Evolutionary conservation across 2,329 filamentous ascomycete genomes (phyloP).

Genomic region (Tolypocladium ophioglossoides): DNA sequence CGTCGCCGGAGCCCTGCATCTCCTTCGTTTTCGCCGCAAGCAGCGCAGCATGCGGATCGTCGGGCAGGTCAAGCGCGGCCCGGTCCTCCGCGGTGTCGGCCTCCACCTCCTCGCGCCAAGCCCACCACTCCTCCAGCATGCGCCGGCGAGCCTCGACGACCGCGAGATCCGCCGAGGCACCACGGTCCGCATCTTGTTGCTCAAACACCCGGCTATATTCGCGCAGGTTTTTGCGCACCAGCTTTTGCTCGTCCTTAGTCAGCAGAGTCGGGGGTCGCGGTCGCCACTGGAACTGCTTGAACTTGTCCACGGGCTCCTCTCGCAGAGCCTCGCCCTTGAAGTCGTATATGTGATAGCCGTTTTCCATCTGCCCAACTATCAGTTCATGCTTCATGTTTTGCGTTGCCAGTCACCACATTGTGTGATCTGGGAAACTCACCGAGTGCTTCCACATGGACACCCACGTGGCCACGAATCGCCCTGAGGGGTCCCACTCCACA

Average conservation of each 20-base stretch:
- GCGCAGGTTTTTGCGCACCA: conserved; percentile 93
- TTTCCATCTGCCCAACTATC: conserved; percentile 68
- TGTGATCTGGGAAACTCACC: conserved; percentile 43
- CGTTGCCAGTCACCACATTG: background rate
- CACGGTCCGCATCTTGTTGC: conserved; percentile 86
- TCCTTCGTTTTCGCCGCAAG: conserved; percentile 44
- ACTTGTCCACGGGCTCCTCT: conserved; percentile 89
- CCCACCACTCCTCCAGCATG: conserved; percentile 78
- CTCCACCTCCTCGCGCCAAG: conserved; percentile 68
- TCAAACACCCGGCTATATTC: conserved; percentile 95
- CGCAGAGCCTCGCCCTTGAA: conserved; percentile 84
- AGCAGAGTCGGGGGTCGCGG: conserved; percentile 86
- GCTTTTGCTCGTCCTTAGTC: conserved; percentile 93
- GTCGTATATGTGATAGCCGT: conserved; percentile 96
- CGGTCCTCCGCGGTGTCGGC: conserved; percentile 64
- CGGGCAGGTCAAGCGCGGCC: conserved; percentile 53
- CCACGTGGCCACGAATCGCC: conserved; percentile 87
- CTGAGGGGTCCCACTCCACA: conserved; percentile 95
- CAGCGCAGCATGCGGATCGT: conserved; percentile 52
- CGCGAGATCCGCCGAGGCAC: conserved; percentile 85
- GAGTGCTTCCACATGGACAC: conserved; percentile 93
- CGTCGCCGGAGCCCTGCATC: conserved; percentile 44
- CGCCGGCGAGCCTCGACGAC: conserved; percentile 81
- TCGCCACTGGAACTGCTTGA: conserved; percentile 96
- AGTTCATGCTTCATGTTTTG: background rate